Conservation (phyloP, 2,329 filamentous ascomycete species). For the Phialophora expanda region DNA sequence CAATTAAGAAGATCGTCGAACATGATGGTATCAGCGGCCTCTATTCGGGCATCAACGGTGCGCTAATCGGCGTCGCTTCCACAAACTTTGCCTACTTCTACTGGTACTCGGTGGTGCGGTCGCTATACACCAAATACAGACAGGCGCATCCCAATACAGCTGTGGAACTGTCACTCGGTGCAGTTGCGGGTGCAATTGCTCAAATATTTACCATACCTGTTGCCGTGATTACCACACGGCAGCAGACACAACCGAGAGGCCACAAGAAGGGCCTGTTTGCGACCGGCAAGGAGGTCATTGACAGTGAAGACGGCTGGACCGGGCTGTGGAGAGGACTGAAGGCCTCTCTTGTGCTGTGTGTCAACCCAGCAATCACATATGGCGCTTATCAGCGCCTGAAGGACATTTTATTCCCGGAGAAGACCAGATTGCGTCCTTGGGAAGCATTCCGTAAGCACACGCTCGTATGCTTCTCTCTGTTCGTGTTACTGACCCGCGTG, state of each 20-base stretch:
- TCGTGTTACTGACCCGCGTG: constrained; percentile 7
- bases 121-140: constrained; percentile 70
- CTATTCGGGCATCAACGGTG: constrained; percentile 85
- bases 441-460: constrained; percentile 84
- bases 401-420: constrained; percentile 76
- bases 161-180: constrained; percentile 82
- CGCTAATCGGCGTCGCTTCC: constrained; percentile 88
- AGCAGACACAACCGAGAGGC: constrained; percentile 85
- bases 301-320: constrained; percentile 85
- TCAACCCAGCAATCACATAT: constrained; percentile 97
- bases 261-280: constrained; percentile 86
- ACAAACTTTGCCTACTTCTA: constrained; percentile 99
- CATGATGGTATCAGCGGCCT: constrained; percentile 81
- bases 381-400: constrained; percentile 92
- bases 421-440: constrained; percentile 74
- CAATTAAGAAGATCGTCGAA: constrained; percentile 79
- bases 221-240: constrained; percentile 90
- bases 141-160: constrained; percentile 72
- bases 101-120: constrained; percentile 91
- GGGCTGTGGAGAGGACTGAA: constrained; percentile 96
- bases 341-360: constrained; percentile 90
- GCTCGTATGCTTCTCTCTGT: background rate
- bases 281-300: constrained; percentile 85
- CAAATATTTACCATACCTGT: constrained; percentile 97
- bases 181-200: constrained; percentile 84